Percentiles rank a stretch among this genome's conserved stretches.
These are phyloP conservation scores for Triadica sebifera DNA, from an alignment of 345 rosid genomes.

Conservation along the genomic window DNA sequence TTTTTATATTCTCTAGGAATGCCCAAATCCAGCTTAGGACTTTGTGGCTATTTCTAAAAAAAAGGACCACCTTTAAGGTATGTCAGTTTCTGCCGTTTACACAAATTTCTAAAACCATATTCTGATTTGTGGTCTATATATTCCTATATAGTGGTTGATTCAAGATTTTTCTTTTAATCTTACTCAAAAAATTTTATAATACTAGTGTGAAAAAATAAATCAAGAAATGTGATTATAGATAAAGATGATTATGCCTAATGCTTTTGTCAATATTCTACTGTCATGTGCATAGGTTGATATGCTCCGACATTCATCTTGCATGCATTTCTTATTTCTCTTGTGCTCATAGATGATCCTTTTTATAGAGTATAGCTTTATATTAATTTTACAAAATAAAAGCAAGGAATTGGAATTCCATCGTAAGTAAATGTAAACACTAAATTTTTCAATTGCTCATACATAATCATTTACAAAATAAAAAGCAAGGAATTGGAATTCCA, in stretches of 20 bases:
- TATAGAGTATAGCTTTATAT: no score
- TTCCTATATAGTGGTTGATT: background rate
- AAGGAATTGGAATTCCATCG: no score
- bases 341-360: no score
- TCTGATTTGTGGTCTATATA: background rate
- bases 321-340: no score
- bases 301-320: no score
- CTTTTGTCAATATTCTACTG: no score
- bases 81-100: background rate
- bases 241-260: no score
- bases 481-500: background rate
- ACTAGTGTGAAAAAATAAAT: background rate
- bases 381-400: no score
- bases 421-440: no score
- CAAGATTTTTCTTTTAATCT: background rate
- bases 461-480: background rate
- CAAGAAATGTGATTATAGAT: no score
- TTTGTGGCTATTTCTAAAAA: slow-evolving; percentile 52
- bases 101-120: background rate
- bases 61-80: slow-evolving; percentile 54
- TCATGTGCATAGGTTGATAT: no score
- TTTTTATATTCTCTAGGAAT: slow-evolving; percentile 41
- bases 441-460: no score
- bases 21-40: slow-evolving; percentile 43
- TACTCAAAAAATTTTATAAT: background rate